phyloP scores from a whole-genome alignment of 2,329 filamentous ascomycete species.

The Neofusicoccum sp. region DNA sequence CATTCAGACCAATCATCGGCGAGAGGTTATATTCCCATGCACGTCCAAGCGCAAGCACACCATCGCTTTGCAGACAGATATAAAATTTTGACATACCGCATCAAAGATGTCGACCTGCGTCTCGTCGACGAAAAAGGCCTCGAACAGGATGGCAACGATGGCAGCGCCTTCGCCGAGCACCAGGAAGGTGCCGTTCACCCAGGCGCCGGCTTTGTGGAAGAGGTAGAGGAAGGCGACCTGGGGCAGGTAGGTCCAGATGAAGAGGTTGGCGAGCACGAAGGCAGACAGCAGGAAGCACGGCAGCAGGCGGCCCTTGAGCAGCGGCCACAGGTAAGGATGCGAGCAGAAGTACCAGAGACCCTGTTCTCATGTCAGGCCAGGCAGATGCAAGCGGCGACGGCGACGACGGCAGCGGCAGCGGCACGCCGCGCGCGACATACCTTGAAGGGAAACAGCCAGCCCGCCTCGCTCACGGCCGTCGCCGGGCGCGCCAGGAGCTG shows the following conservation, averaged over 20 bases:
- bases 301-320: conserved; percentile 75
- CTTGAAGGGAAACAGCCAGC: conserved; percentile 35
- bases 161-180: conserved; percentile 71
- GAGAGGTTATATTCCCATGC: background rate
- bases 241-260: conserved; percentile 84
- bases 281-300: conserved; percentile 81
- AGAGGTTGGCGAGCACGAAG: conserved; percentile 82
- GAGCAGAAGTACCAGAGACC: conserved; percentile 82
- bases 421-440: conserved; percentile 24
- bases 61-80: background rate
- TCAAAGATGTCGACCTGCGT: conserved; percentile 82
- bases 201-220: conserved; percentile 81
- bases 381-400: background rate
- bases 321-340: conserved; percentile 79
- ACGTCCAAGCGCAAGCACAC: conserved; percentile 12
- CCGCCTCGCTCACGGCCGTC: conserved; percentile 31
- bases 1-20: background rate
- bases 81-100: conserved; percentile 50
- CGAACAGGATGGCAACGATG: conserved; percentile 60
- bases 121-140: conserved; percentile 64
- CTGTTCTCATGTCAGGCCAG: conserved; percentile 35
- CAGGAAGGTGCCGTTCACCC: conserved; percentile 84
- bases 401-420: background rate
- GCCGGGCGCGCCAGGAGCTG: conserved; percentile 34
- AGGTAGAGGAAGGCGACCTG: conserved; percentile 87